Evolutionary conservation across 148 eudicot species (phyloP), one percentile per base, ranked within the genome.

Genomic region (Beta vulgaris): DNA sequence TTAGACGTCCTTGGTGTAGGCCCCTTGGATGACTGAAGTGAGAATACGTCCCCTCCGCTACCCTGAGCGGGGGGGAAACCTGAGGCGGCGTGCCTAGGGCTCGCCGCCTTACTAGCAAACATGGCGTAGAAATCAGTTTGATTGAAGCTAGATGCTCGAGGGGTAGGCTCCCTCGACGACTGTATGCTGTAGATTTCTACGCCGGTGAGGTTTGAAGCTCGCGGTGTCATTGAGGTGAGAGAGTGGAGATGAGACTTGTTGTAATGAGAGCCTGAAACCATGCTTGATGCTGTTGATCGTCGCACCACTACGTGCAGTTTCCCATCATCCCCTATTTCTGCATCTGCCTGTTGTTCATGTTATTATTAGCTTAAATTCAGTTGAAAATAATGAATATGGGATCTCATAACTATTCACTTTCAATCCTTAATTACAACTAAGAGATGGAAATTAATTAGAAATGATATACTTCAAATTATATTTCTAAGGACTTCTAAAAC

Each of bases 101-200:
- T 91, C 1, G 91, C 88, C 0, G 89, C 87, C 53, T 90, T 94
- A 68, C 91, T 90, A 8, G 84, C 83, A 46, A 94, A 94, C 98
- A 94, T 91, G 39, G 97, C 97, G 53, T 89, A 90, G 81, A 94
- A 94, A 60, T 94, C 98, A 0, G 80, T 87, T 59, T 94, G 97
- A 72, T 94, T 94, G 48, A 94, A 94, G 76, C 98, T 94, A 0
- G 98, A 94, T 6, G 90, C 97, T 19, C 98, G 78, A 0, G 98
- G 98, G 0, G 97, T 92, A 0, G 97, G 98, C 77, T 89, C 98
- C 7, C 98, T 74, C 0, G 98, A 94, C 16, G 97, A 91, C 21
- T 94, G 98, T 3, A 90, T 91, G 16, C 97, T 92, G 82, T 95
- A 95, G 68, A 92, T 95, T 86, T 95, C 98, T 0, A 92, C 98